Evolutionary conservation across 495 filamentous ascomycete species (phyloP).

Genomic region (Penicillium tannophilum): DNA sequence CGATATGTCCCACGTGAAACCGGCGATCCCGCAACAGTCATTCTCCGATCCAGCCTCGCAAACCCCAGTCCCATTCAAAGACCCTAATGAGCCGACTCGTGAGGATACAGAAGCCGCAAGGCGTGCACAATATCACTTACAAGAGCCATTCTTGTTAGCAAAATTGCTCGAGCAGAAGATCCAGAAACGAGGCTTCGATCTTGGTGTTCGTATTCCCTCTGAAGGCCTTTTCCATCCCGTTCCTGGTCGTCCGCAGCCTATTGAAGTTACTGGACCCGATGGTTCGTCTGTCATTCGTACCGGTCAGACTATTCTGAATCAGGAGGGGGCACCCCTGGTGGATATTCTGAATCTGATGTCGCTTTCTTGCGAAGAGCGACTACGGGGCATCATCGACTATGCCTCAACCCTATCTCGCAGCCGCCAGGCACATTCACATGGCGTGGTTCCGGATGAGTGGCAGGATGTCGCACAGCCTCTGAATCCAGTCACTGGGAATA

Average conservation of each 20-base stretch:
- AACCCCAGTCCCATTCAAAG: conserved; percentile 37
- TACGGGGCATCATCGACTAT: conserved; percentile 71
- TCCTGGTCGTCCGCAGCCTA: conserved; percentile 48
- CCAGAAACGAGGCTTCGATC: conserved; percentile 50
- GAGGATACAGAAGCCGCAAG: conserved; percentile 47
- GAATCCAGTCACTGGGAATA: conserved; percentile 35
- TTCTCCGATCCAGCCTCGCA: conserved; percentile 38
- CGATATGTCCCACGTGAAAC: conserved; percentile 38
- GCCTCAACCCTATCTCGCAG: conserved; percentile 62
- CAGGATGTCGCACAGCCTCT: conserved; percentile 59
- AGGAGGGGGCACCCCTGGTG: conserved; percentile 63
- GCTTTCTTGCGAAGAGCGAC: conserved; percentile 69
- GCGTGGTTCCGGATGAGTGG: conserved; percentile 69
- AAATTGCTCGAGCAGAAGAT: conserved; percentile 52
- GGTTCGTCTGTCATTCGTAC: conserved; percentile 57
- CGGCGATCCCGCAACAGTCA: conserved; percentile 35
- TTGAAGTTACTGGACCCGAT: conserved; percentile 58
- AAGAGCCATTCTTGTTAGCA: conserved; percentile 59
- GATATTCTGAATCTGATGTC: conserved; percentile 78
- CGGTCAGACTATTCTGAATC: conserved; percentile 64
- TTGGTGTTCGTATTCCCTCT: conserved; percentile 64
- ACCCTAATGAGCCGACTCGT: conserved; percentile 44
- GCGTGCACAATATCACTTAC: conserved; percentile 55
- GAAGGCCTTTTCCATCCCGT: conserved; percentile 61
- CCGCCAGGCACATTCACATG: conserved; percentile 71